Conservation (phyloP, 2,329 filamentous ascomycete genomes). For the Aaosphaeria pasadenensis region DNA sequence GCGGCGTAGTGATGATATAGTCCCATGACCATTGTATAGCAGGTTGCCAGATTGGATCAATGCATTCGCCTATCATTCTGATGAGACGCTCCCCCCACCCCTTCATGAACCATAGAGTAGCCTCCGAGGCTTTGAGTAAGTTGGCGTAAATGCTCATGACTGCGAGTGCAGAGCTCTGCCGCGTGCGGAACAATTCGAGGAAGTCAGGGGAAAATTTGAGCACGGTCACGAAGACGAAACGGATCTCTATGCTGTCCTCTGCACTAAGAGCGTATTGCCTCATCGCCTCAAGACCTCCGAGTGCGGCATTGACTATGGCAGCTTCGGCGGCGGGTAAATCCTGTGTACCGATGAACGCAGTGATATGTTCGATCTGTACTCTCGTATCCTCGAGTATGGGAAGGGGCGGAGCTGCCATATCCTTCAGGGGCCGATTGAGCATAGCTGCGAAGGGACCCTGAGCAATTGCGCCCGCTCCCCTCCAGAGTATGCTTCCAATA, state of each 20-base stretch:
- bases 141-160: slow-evolving; percentile 40
- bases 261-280: slow-evolving; percentile 7
- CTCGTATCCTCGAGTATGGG: slow-evolving; percentile 17
- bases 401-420: slow-evolving; percentile 17
- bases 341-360: not conserved
- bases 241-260: slow-evolving; percentile 31
- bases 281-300: slow-evolving; percentile 3
- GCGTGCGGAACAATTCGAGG: slow-evolving; percentile 25
- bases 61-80: slow-evolving; percentile 14
- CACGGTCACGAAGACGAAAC: slow-evolving; percentile 39
- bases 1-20: slow-evolving; percentile 6
- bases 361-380: slow-evolving; percentile 7
- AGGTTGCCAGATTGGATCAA: slow-evolving; percentile 21
- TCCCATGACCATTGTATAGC: slow-evolving; percentile 25
- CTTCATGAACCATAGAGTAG: slow-evolving; percentile 39
- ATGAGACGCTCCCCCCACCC: slow-evolving; percentile 31
- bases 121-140: slow-evolving; percentile 31
- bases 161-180: slow-evolving; percentile 33
- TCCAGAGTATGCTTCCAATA: slow-evolving; percentile 26
- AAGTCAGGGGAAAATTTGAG: slow-evolving; percentile 32
- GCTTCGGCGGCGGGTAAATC: slow-evolving; percentile 11
- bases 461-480: slow-evolving; percentile 14
- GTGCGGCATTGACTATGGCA: slow-evolving; percentile 12
- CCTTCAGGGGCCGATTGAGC: slow-evolving; percentile 22
- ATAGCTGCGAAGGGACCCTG: slow-evolving; percentile 23